phyloP scores from a whole-genome alignment of 805 yeast species.

The Saccharomycopsis vini region DNA sequence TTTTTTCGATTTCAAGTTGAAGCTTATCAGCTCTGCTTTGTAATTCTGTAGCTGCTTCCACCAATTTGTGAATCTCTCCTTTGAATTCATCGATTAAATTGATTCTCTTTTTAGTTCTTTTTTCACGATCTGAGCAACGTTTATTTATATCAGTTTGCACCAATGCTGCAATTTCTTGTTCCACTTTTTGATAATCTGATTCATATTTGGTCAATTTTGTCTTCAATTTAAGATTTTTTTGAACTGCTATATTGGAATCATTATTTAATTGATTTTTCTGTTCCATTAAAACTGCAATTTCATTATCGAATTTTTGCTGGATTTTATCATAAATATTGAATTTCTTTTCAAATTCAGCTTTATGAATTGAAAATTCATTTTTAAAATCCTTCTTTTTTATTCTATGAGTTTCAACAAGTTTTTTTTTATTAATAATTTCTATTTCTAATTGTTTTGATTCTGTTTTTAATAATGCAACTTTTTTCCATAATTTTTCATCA shows the following conservation, averaged over 20 bases:
- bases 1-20: no score
- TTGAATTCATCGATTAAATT: constrained; percentile 10
- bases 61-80: constrained; percentile 10
- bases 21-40: constrained; percentile 1
- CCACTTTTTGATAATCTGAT: constrained; percentile 5
- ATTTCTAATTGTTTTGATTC: constrained; percentile 17
- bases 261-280: background rate
- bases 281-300: background rate
- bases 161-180: constrained; percentile 1
- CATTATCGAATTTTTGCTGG: background rate
- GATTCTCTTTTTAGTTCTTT: constrained; percentile 7
- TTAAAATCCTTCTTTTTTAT: background rate
- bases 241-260: background rate
- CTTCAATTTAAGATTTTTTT: constrained; percentile 11
- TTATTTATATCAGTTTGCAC: background rate
- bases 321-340: no score
- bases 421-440: constrained; percentile 5
- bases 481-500: constrained; percentile 48
- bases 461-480: constrained; percentile 42
- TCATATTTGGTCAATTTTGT: constrained; percentile 5
- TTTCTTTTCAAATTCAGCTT: no score
- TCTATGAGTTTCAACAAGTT: background rate
- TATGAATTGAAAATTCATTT: background rate
- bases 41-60: constrained; percentile 2
- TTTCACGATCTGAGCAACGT: constrained; percentile 1